Conservation (phyloP, 2,329 filamentous ascomycete species). For the Hyphodiscus sp. region DNA sequence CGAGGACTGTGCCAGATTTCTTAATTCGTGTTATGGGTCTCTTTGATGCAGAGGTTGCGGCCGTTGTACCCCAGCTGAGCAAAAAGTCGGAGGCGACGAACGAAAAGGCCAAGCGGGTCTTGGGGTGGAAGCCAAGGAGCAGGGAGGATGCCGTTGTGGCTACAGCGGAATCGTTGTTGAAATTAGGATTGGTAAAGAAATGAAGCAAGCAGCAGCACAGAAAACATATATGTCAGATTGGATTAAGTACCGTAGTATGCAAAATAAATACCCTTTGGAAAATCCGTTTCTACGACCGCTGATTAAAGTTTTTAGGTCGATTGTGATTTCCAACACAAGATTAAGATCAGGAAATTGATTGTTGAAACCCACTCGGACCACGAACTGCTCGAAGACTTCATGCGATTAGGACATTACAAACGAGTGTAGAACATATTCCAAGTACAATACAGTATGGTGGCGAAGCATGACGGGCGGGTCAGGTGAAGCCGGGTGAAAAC, state of each 20-base stretch:
- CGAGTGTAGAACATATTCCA: no score
- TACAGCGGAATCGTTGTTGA: constrained; percentile 5
- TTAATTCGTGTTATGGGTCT: background rate
- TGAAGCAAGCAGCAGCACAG: background rate
- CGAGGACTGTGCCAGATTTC: constrained; percentile 4
- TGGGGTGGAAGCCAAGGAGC: constrained; percentile 4
- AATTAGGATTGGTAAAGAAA: constrained; percentile 1
- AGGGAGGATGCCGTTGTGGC: constrained; percentile 8
- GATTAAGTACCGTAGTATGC: no score
- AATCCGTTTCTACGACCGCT: no score
- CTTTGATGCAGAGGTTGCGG: background rate
- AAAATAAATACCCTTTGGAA: no score
- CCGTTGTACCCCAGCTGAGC: background rate
- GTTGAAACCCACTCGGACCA: no score
- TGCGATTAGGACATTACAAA: no score
- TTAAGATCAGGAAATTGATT: no score
- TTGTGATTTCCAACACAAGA: no score
- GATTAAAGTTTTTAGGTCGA: no score
- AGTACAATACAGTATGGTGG: no score
- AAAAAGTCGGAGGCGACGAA: background rate
- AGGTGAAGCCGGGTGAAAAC: background rate
- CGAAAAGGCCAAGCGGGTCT: constrained; percentile 4
- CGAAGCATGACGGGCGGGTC: no score
- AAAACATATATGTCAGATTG: background rate
- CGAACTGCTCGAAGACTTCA: no score